Base-by-base conservation (phyloP, 495 filamentous ascomycete genomes). In the Melanomma pulvis-pyrius region DNA sequence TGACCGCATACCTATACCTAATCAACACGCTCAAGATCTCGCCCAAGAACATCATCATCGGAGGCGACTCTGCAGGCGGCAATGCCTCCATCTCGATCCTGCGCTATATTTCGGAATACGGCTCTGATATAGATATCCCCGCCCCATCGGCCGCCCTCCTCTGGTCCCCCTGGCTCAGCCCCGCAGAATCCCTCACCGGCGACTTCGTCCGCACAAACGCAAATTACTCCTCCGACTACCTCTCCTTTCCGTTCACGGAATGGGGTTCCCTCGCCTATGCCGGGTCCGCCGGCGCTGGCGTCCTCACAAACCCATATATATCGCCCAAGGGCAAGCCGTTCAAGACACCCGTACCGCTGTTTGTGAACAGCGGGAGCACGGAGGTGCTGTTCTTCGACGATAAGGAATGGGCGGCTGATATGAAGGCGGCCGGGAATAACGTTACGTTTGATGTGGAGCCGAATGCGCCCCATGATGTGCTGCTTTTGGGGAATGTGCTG, bases 301-400 rank as follows among this genome's bases (percentile, higher is more conserved):
- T 67, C 15, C 50, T 71, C 1, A 25, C 56, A 0, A 54, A 74
- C 41, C 67, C 73, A 22, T 80, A 81, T 59, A 68, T 82, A 0
- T 67, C 65, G 11, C 73, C 71, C 1, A 59, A 79, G 5, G 32
- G 67, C 30, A 61, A 77, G 48, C 75, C 79, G 4, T 82, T 83
- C 34, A 26, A n/a, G 13, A 70, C 78, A 11, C 64, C 67, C 12
- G 71, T 74, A 21, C 80, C 79, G 13, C 34, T 80, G 17, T 74
- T 73, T 28, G 66, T 81, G 36, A 73, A 75, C 22, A 67, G 72
- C 6, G 81, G 80, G 11, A 74, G 71, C n/a, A 65, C 67, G 22
- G 81, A 83, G 70, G 71, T 81, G 2, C 61, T 82, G 60, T 77
- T 19, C 46, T 69, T 74, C 29, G 77, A 81, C 22, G 72, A 75